Base-by-base conservation (phyloP, 1,139 yeast genomes). In the Geotrichum citri-aurantii region DNA sequence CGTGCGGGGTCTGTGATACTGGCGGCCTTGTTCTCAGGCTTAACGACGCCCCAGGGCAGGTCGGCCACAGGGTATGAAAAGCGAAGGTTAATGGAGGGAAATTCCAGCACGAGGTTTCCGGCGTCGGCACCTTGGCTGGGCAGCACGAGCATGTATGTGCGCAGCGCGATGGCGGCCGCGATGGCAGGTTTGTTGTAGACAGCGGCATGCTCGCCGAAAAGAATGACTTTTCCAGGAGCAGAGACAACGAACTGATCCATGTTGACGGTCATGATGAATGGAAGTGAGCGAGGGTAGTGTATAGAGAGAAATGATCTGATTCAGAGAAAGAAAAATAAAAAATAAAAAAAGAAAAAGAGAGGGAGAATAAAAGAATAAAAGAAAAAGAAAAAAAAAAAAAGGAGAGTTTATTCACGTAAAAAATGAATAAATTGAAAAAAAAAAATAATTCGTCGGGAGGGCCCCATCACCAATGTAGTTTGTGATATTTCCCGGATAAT, bases 151-250 rank as follows among this genome's bases (percentile, higher is more conserved):
- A 92, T 74, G 67, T 88, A 93, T 0, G 97, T 89, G 67, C 97
- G 78, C 58, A 90, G 76, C 26, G 91, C 85, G 24, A 90, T 79
- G 0, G 96, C 92, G 0, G 96, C 96, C 0, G 97, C 96, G 59
- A 90, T 88, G 27, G 96, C 96, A 0, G 96, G 95, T 74, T 88
- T 88, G 57, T 89, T 85, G 70, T 88, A 89, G 1, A 93, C 99
- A 1, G 95, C 98, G 1, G 98, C 89, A 70, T 93, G 99, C 70
- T 93, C 99, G 26, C 99, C 99, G 70, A 91, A 95, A 52, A 95
- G 80, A 66, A 93, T 95, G 49, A 91, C 96, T 70, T 95, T 93
- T 7, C 98, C 99, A 0, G 99, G 99, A 1, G 99, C 95, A 62
- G 97, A 88, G 1, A 90, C 89, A 59, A 83, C 75, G 71, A 91